Evolutionary conservation across 805 yeast genomes (phyloP).

Genomic region (Starmerella bacillaris): DNA sequence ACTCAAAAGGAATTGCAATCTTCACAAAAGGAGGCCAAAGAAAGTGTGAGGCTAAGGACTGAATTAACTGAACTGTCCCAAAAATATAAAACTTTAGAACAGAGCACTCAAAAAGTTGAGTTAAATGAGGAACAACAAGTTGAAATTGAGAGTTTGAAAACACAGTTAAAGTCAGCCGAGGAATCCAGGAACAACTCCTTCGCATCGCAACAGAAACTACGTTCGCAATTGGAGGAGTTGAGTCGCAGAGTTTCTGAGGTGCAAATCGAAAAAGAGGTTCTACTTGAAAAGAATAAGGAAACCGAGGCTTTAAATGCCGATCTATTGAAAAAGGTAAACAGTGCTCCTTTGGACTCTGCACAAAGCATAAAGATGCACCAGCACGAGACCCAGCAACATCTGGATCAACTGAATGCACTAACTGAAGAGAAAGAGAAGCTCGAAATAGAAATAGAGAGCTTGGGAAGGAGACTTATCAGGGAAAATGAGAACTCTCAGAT

Average conservation of each 20-base stretch:
- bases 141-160: conserved; percentile 5
- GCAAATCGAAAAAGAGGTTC: conserved; percentile 37
- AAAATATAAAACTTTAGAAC: not conserved
- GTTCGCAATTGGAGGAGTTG: conserved; percentile 21
- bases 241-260: conserved; percentile 50
- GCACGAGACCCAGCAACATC: no score
- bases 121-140: not conserved
- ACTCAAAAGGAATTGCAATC: not conserved
- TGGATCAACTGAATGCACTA: conserved; percentile 30
- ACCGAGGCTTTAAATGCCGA: conserved; percentile 25
- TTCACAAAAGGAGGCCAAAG: not conserved
- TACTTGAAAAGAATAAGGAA: conserved; percentile 73
- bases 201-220: conserved; percentile 10
- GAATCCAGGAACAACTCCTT: conserved; percentile 9
- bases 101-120: not conserved
- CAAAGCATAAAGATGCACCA: conserved; percentile 19
- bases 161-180: conserved; percentile 7
- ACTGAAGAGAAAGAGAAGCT: conserved; percentile 44
- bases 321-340: not conserved
- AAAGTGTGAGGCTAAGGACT: not conserved
- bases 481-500: conserved; percentile 47
- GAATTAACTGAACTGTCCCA: not conserved
- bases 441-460: conserved; percentile 35
- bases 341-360: not conserved
- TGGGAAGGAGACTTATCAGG: conserved; percentile 38